Evolutionary conservation across 768 basidiomycete species (phyloP).

Genomic region (Lentinula lateritia): DNA sequence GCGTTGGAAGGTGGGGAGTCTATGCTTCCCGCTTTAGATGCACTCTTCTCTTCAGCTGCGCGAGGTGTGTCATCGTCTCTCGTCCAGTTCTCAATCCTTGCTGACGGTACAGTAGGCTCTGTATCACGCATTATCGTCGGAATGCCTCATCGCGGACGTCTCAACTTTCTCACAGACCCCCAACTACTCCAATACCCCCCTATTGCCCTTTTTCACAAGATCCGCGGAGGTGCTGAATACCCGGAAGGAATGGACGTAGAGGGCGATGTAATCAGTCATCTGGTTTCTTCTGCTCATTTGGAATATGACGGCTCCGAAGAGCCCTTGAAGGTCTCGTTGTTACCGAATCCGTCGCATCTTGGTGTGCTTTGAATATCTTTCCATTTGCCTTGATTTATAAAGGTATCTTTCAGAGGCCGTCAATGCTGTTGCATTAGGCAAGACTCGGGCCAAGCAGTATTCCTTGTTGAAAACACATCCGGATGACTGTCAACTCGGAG

Average conservation of each 20-base stretch:
- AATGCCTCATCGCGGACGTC: slow-evolving; percentile 85
- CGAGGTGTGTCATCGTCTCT: slow-evolving; percentile 30
- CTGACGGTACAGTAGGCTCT: slow-evolving; percentile 35
- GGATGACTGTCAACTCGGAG: slow-evolving; percentile 48
- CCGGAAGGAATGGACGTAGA: slow-evolving; percentile 61
- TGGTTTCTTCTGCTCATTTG: slow-evolving; percentile 65
- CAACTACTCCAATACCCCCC: slow-evolving; percentile 58
- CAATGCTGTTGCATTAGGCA: slow-evolving; percentile 83
- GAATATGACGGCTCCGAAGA: slow-evolving; percentile 44
- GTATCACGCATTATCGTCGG: slow-evolving; percentile 70
- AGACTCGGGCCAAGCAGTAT: slow-evolving; percentile 88
- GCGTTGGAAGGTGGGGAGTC: slow-evolving; percentile 92
- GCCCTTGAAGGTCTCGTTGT: slow-evolving; percentile 65
- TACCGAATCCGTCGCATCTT: slow-evolving; percentile 78
- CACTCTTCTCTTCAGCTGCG: slow-evolving; percentile 65
- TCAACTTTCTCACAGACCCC: slow-evolving; percentile 73
- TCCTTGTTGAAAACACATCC: slow-evolving; percentile 65
- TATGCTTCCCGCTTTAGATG: slow-evolving; percentile 85
- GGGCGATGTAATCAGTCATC: slow-evolving; percentile 87
- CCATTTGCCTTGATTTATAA: slow-evolving; percentile 7
- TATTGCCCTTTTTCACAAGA: slow-evolving; percentile 77
- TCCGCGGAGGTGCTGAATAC: slow-evolving; percentile 71
- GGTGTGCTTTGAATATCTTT: slow-evolving; percentile 30
- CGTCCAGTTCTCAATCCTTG: neutral
- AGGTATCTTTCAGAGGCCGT: slow-evolving; percentile 62